Evolutionary conservation across 371 early-diverging fungal genomes (phyloP), one percentile per base, ranked within the genome.

Genomic region (Apophysomyces variabilis): DNA sequence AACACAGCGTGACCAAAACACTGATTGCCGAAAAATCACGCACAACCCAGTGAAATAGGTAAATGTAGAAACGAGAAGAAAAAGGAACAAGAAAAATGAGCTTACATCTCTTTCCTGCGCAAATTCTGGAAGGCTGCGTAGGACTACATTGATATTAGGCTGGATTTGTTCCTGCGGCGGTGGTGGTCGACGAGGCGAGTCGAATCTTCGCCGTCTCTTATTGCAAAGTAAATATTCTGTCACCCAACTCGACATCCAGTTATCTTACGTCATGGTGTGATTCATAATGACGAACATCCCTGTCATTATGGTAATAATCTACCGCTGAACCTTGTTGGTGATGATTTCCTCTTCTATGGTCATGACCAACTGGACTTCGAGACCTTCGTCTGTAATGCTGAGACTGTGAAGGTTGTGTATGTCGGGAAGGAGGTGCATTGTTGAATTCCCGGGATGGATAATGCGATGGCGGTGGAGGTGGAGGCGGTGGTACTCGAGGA

Each of bases 141-240:
- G 59, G 2, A 84, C 81, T 3, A 82, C 77, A 62, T 82, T 77
- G 54, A 82, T 84, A 58, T 84, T 84, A 13, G 85, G 85, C 41
- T 65, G 58, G 21, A 50, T 50, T 21, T 50, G 54, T 16, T 50
- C 54, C 21, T 50, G 54, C 8, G 54, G 54, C 21, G 54, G 54
- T 50, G 54, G 54, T 50, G 54, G 54, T 50, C 54, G n/a, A 18
- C 54, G n/a, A 50, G 54, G 54, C 21, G 54, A 21, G 21, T 50
- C 54, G 8, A 50, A 50, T 50, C 54, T 50, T 50, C 54, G 16
- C 16, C 54, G 54, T 50, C 54, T 16, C 54, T 50, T 50, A 26
- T 50, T 50, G 4, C 21, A 18, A 18, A 9, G 9, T 3, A 18
- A 50, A 50, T 0, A 18, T 50, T 50, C 16, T 4, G 8, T 21